Evolutionary conservation across 305 asterid genomes (phyloP).

Genomic region (Fraxinus ornus): DNA sequence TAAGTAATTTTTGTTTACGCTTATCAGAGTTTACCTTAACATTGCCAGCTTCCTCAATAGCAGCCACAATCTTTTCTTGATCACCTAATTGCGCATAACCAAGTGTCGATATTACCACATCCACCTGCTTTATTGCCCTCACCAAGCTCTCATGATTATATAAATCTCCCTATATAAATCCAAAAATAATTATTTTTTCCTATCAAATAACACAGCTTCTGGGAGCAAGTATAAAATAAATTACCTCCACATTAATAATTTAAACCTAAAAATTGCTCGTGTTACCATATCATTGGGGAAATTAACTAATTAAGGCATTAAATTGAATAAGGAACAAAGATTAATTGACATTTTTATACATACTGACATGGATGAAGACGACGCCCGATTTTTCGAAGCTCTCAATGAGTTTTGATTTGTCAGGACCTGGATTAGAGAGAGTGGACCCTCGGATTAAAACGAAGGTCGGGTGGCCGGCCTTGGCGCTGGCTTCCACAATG

Average conservation of each 20-base stretch:
- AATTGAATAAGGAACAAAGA: not conserved
- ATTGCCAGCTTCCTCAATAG: slow-evolving; percentile 56
- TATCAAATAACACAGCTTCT: not conserved
- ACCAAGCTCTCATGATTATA: slow-evolving; percentile 46
- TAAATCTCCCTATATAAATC: slow-evolving; percentile 47
- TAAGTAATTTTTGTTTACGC: not conserved
- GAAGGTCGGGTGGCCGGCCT: slow-evolving; percentile 44
- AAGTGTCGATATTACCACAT: slow-evolving; percentile 56
- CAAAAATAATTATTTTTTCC: not conserved
- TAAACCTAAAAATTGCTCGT: not conserved
- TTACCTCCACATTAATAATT: not conserved
- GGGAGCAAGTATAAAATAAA: not conserved
- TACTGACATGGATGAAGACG: slow-evolving; percentile 34
- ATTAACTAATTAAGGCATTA: not conserved
- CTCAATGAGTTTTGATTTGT: slow-evolving; percentile 36
- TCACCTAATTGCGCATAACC: slow-evolving; percentile 44
- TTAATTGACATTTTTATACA: slow-evolving; percentile 25
- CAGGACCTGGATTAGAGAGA: slow-evolving; percentile 38
- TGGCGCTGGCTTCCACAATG: slow-evolving; percentile 42
- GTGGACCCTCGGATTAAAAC: slow-evolving; percentile 40
- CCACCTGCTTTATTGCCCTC: slow-evolving; percentile 52
- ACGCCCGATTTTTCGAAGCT: slow-evolving; percentile 44
- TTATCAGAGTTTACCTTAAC: slow-evolving; percentile 35
- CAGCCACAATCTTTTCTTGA: slow-evolving; percentile 47
- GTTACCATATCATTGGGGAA: not conserved